Evolutionary conservation across 169 alveolate species (phyloP).

Genomic region (Besnoitia besnoiti): DNA sequence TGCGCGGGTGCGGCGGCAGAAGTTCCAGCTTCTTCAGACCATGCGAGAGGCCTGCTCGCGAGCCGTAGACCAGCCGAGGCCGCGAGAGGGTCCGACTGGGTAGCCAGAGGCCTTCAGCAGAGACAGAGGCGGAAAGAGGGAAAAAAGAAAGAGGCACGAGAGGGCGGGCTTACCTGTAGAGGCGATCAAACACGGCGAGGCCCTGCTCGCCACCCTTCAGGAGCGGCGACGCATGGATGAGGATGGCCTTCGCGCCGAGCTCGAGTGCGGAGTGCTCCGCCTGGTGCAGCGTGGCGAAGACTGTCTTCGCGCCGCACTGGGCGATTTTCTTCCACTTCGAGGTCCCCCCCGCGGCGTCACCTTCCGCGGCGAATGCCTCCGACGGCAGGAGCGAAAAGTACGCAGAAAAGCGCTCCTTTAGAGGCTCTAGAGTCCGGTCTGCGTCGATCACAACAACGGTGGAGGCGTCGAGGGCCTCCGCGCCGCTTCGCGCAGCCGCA

Average conservation of each 20-base stretch:
- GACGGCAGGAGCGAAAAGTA: background rate
- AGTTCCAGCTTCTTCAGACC: no score
- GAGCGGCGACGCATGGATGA: slow-evolving; percentile 8
- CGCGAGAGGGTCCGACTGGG: no score
- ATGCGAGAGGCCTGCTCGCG: no score
- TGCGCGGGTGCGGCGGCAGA: no score
- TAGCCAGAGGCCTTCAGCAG: no score
- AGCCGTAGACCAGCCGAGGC: no score
- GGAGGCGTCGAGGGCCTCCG: background rate
- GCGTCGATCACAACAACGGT: background rate
- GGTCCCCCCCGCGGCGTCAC: background rate
- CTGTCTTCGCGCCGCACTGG: background rate
- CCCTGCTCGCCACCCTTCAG: slow-evolving; percentile 7
- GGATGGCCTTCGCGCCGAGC: background rate
- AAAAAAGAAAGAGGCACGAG: background rate
- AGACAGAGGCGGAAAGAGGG: background rate
- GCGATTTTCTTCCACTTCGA: background rate
- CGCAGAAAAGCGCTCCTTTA: background rate
- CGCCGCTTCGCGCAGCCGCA: background rate
- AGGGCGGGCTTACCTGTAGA: background rate
- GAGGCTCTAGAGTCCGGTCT: background rate
- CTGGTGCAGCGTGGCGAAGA: slow-evolving; percentile 45
- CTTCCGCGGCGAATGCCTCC: background rate
- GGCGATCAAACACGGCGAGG: slow-evolving; percentile 41
- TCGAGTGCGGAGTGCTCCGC: slow-evolving; percentile 41